Evolutionary conservation across 768 basidiomycete species (phyloP).

Genomic region (Flagelloscypha sp.): DNA sequence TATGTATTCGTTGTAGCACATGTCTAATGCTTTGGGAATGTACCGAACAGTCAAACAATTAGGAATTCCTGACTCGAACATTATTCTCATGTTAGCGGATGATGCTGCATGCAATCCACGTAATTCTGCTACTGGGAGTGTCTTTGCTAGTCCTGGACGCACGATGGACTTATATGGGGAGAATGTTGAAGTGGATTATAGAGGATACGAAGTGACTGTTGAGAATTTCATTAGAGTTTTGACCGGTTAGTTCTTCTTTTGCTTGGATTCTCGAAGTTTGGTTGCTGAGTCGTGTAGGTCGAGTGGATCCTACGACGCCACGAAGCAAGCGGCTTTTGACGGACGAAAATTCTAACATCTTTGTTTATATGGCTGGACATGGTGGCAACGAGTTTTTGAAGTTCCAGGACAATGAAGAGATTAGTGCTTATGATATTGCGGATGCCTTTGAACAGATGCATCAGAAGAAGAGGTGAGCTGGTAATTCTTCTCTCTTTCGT

Average conservation of each 20-base stretch:
- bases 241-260: conserved; percentile 54
- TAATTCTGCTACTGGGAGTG: conserved; percentile 86
- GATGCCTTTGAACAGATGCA: conserved; percentile 99
- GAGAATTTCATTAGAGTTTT: conserved; percentile 90
- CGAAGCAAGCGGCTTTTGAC: conserved; percentile 88
- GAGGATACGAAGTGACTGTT: conserved; percentile 96
- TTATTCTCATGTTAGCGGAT: conserved; percentile 98
- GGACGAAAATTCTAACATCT: conserved; percentile 86
- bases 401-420: conserved; percentile 98
- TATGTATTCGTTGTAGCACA: conserved; percentile 55
- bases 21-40: conserved; percentile 98
- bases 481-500: not conserved
- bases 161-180: conserved; percentile 89
- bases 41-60: conserved; percentile 97
- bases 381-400: conserved; percentile 98
- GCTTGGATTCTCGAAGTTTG: not conserved
- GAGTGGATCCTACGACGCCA: conserved; percentile 76
- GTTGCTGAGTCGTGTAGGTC: conserved; percentile 39
- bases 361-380: conserved; percentile 98
- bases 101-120: conserved; percentile 91
- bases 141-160: conserved; percentile 82
- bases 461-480: conserved; percentile 78
- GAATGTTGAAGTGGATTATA: conserved; percentile 96
- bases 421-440: conserved; percentile 93
- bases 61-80: conserved; percentile 97